phyloP scores from a whole-genome alignment of 805 yeast genomes.

The Candida patagonica region DNA sequence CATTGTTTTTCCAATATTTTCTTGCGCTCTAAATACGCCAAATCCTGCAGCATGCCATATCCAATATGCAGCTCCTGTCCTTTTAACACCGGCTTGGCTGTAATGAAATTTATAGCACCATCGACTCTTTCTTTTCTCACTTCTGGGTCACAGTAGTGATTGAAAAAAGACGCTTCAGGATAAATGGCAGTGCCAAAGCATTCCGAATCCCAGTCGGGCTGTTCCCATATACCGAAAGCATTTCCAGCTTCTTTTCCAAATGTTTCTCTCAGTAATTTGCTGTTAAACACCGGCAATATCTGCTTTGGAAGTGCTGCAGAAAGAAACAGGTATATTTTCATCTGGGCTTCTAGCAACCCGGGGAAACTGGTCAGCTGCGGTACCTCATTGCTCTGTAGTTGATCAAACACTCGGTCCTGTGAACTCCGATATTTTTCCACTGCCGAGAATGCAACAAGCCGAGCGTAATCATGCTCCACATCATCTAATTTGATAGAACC shows the following conservation, averaged over 20 bases:
- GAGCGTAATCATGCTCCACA: slow-evolving; percentile 43
- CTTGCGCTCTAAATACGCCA: slow-evolving; percentile 34
- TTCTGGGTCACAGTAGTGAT: slow-evolving; percentile 56
- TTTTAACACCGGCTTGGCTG: slow-evolving; percentile 30
- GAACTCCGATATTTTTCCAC: slow-evolving; percentile 13
- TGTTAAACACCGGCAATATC: slow-evolving; percentile 31
- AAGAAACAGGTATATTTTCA: slow-evolving; percentile 40
- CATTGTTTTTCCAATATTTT: slow-evolving; percentile 39
- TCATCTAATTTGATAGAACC: slow-evolving; percentile 33
- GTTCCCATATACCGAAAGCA: slow-evolving; percentile 63
- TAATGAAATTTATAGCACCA: slow-evolving; percentile 34
- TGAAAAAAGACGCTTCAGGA: slow-evolving; percentile 59
- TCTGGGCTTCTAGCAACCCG: slow-evolving; percentile 38
- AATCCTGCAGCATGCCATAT: slow-evolving; percentile 45
- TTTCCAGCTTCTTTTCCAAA: slow-evolving; percentile 56
- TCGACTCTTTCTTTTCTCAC: slow-evolving; percentile 36
- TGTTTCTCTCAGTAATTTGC: slow-evolving; percentile 35
- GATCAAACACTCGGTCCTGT: slow-evolving; percentile 25
- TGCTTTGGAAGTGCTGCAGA: slow-evolving; percentile 29
- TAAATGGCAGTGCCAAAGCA: slow-evolving; percentile 52
- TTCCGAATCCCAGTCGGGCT: slow-evolving; percentile 31
- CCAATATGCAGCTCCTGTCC: slow-evolving; percentile 51
- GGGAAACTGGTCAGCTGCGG: slow-evolving; percentile 40
- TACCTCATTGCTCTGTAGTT: slow-evolving; percentile 44
- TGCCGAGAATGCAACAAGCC: slow-evolving; percentile 34